Conservation (phyloP, 306 rosid species). For the Vachellia pachyceras region DNA sequence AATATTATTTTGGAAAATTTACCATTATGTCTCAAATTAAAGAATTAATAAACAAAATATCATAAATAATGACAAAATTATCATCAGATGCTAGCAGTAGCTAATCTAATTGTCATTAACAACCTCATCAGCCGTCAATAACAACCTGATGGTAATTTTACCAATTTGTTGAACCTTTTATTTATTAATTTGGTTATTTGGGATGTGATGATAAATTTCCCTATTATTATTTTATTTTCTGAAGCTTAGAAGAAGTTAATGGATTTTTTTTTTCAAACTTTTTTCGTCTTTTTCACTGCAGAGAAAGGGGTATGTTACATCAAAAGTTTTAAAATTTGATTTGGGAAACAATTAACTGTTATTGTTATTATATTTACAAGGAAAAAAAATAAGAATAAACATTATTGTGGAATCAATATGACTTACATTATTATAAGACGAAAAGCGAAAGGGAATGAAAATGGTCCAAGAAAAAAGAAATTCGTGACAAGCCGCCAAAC, state of each 20-base stretch:
- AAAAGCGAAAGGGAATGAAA: conserved; percentile 63
- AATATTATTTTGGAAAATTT: too few relatives aligned
- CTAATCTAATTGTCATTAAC: too few relatives aligned
- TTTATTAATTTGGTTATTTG: too few relatives aligned
- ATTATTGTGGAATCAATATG: not conserved
- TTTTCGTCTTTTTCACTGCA: not conserved
- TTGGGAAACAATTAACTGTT: not conserved
- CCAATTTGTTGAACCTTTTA: too few relatives aligned
- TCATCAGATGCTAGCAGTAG: too few relatives aligned
- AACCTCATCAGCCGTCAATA: too few relatives aligned
- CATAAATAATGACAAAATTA: too few relatives aligned
- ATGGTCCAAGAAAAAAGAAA: conserved; percentile 80
- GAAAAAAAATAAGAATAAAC: not conserved
- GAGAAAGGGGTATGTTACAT: not conserved
- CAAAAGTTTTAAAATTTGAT: not conserved
- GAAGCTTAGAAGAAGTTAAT: not conserved
- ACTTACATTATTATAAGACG: conserved; percentile 66
- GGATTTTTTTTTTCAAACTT: not conserved
- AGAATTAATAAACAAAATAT: too few relatives aligned
- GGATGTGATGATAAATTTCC: too few relatives aligned
- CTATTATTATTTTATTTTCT: too few relatives aligned
- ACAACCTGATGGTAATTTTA: too few relatives aligned
- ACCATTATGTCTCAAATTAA: too few relatives aligned
- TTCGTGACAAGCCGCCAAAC: conserved; percentile 74
- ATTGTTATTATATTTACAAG: not conserved